Conservation (phyloP, 2,329 filamentous ascomycete species). For the Cladophialophora bantiana region DNA sequence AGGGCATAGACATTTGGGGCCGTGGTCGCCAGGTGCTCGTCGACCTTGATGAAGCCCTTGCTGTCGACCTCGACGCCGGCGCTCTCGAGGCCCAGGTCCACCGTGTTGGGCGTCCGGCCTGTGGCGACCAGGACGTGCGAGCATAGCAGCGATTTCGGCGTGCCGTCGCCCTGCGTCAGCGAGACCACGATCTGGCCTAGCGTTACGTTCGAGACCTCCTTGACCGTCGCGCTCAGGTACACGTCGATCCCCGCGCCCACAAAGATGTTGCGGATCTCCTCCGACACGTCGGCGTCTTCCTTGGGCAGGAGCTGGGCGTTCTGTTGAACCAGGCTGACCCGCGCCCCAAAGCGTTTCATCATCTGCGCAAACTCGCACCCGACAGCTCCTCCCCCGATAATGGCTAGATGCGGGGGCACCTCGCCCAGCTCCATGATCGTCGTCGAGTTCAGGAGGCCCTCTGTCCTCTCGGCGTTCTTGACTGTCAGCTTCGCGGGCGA, state of each 20-base stretch:
- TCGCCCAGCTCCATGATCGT: slow-evolving; percentile 40
- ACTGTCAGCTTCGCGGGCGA: slow-evolving; percentile 36
- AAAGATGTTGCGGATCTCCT: slow-evolving; percentile 53
- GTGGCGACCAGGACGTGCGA: slow-evolving; percentile 61
- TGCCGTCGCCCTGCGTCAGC: slow-evolving; percentile 36
- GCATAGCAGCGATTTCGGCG: slow-evolving; percentile 42
- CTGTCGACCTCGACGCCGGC: slow-evolving; percentile 52
- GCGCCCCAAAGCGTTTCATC: slow-evolving; percentile 58
- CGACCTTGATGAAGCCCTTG: slow-evolving; percentile 55
- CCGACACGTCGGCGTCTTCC: slow-evolving; percentile 59
- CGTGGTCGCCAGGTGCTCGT: slow-evolving; percentile 55
- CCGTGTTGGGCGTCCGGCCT: slow-evolving; percentile 60
- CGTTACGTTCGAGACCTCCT: slow-evolving; percentile 41
- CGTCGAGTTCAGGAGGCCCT: slow-evolving; percentile 38
- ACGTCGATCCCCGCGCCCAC: slow-evolving; percentile 56
- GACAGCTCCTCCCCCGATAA: slow-evolving; percentile 62
- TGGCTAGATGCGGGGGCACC: slow-evolving; percentile 56
- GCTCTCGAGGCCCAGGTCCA: slow-evolving; percentile 51
- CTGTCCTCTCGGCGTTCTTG: slow-evolving; percentile 34
- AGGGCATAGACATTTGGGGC: slow-evolving; percentile 56
- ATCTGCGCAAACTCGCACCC: slow-evolving; percentile 63
- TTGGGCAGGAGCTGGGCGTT: slow-evolving; percentile 52
- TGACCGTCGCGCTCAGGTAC: slow-evolving; percentile 47
- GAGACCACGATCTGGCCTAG: slow-evolving; percentile 40
- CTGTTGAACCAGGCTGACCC: slow-evolving; percentile 59